Base-by-base conservation (phyloP, 768 basidiomycete species). In the Serendipita indica region DNA sequence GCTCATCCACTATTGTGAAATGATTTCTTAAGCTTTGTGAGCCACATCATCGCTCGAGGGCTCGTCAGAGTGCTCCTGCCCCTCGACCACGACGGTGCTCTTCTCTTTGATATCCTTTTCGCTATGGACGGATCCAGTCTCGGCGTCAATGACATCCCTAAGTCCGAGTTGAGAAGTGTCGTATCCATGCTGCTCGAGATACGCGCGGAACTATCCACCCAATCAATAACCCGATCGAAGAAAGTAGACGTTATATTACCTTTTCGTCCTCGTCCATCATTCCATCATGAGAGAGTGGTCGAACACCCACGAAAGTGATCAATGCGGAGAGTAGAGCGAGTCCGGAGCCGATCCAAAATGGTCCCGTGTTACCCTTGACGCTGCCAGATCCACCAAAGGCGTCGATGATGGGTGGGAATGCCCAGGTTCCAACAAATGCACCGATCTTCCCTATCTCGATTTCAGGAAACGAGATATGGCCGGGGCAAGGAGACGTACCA, bases 301-400 rank as follows among this genome's bases (percentile, higher is more conserved):
- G 75, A 65, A 96, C 79, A 70, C 87, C 82, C 69, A 88, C 68
- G 63, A 82, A 75, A 0, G 83, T 82, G 63, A 89, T 71, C 6
- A 81, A 20, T 2, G 92, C 91, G 61, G 86, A 88, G 56, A 90
- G 62, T 45, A 94, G 63, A 2, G 89, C 89, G 49, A 96, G 77
- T 74, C 82, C 84, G 63, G 85, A 86, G n/a, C 77, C 89, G 62
- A 90, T 68, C 86, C 84, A 89, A 78, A 90, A 90, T 13, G 88
- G 88, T 18, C 89, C 88, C 0, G 89, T 90, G 66, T 85, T 83
- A 54, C 83, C 85, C 61, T 72, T 75, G 32, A 57, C 32, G 32
- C 57, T 33, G 20, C 32, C 6, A 39, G 35, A 22, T 7, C 32
- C 57, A 18, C 33, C 33, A 58, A 41, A 41, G 7, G 57, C 34